A percentile compares a stretch with the other conserved stretches of the same genome.
These are phyloP conservation scores for Metarhizium rileyi DNA, from an alignment of 2,329 filamentous ascomycete species.

Conservation along the genomic window DNA sequence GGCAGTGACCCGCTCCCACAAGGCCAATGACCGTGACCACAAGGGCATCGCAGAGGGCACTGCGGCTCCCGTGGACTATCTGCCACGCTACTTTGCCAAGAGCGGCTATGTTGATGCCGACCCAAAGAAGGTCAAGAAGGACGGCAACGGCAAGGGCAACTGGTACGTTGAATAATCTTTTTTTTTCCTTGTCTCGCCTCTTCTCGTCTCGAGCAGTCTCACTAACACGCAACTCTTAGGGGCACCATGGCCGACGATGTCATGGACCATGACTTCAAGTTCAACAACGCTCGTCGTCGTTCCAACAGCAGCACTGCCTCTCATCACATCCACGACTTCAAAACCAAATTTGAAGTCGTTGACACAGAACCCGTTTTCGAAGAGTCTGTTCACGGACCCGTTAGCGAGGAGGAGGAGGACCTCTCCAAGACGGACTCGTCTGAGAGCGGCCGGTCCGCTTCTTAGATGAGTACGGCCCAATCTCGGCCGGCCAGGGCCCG, in stretches of 20 bases:
- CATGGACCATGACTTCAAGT: slow-evolving; percentile 73
- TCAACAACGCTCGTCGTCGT: slow-evolving; percentile 78
- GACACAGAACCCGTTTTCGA: slow-evolving; percentile 90
- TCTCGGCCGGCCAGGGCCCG: slow-evolving; percentile 8
- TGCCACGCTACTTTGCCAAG: slow-evolving; percentile 93
- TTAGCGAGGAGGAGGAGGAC: slow-evolving; percentile 45
- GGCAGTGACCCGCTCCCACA: slow-evolving; percentile 94
- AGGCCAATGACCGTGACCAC: slow-evolving; percentile 89
- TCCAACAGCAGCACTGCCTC: slow-evolving; percentile 79
- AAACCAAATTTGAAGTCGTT: slow-evolving; percentile 92
- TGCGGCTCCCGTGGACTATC: slow-evolving; percentile 56
- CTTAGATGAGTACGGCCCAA: slow-evolving; percentile 31
- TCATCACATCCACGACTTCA: slow-evolving; percentile 65
- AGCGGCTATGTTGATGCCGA: slow-evolving; percentile 69
- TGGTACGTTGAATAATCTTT: slow-evolving; percentile 59
- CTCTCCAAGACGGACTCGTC: slow-evolving; percentile 48
- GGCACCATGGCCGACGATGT: slow-evolving; percentile 76
- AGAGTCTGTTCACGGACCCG: slow-evolving; percentile 66
- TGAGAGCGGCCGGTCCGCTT: slow-evolving; percentile 48
- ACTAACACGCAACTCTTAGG: slow-evolving; percentile 40
- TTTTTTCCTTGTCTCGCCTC: neutral
- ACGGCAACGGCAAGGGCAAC: slow-evolving; percentile 84
- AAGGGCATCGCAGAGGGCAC: slow-evolving; percentile 67
- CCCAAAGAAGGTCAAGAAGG: slow-evolving; percentile 94
- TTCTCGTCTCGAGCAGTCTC: neutral